Evolutionary conservation across 2,329 filamentous ascomycete genomes (phyloP).

Genomic region (Aquanectria penicillioides): DNA sequence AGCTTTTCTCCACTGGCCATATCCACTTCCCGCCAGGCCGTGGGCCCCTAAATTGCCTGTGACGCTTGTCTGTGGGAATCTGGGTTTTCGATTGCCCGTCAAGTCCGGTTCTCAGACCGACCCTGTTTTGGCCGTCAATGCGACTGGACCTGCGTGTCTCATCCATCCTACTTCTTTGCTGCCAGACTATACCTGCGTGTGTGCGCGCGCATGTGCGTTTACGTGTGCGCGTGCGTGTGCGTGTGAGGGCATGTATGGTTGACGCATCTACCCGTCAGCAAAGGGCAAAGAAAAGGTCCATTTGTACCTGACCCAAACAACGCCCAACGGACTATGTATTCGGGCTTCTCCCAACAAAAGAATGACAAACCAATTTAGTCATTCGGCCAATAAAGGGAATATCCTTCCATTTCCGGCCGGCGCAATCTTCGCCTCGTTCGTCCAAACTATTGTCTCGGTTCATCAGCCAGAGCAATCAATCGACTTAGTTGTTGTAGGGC

Average conservation of each 20-base stretch:
- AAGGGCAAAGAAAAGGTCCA: too few relatives aligned
- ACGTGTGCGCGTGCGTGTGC: too few relatives aligned
- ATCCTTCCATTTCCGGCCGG: conserved; percentile 3
- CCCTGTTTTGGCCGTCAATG: neutral
- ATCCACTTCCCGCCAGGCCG: conserved; percentile 10
- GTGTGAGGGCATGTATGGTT: too few relatives aligned
- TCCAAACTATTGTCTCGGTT: neutral
- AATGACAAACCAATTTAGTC: neutral
- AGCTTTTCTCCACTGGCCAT: conserved; percentile 14
- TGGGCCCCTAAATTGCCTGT: neutral
- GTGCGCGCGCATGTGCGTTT: too few relatives aligned
- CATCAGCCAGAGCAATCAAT: neutral
- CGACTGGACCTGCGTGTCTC: conserved; percentile 1
- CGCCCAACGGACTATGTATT: too few relatives aligned
- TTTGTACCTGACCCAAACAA: neutral
- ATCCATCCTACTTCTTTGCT: too few relatives aligned
- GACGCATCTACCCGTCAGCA: too few relatives aligned
- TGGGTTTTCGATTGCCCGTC: neutral
- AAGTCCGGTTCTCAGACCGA: neutral
- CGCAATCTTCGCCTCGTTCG: conserved; percentile 2
- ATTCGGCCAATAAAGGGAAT: neutral
- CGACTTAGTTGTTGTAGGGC: neutral
- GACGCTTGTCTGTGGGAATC: neutral
- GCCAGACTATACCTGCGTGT: too few relatives aligned
- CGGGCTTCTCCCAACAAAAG: neutral